phyloP scores from a whole-genome alignment of 129 eudicot species.

The Artemisia annua region DNA sequence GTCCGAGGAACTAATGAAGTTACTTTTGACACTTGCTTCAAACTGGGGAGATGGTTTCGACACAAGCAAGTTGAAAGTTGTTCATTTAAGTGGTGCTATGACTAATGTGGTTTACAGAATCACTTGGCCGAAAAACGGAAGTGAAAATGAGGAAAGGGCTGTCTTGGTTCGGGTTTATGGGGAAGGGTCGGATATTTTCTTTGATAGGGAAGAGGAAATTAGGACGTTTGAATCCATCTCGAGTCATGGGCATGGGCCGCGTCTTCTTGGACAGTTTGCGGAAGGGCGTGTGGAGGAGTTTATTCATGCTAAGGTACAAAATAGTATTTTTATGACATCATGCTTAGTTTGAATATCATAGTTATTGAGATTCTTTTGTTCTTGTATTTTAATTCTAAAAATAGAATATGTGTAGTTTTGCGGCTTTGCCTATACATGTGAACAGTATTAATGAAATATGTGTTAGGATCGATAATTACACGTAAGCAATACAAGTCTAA shows the following conservation, averaged over 20 bases:
- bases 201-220: conserved; percentile 77
- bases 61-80: conserved; percentile 42
- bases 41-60: conserved; percentile 76
- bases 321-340: background rate
- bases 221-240: conserved; percentile 65
- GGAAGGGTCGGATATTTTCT: conserved; percentile 78
- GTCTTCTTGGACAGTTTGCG: conserved; percentile 56
- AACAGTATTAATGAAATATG: background rate
- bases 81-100: conserved; percentile 82
- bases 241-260: conserved; percentile 70
- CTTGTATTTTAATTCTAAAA: background rate
- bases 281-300: conserved; percentile 90
- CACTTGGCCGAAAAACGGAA: conserved; percentile 52
- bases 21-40: conserved; percentile 49
- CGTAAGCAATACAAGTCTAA: background rate
- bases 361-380: background rate
- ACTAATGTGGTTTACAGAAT: conserved; percentile 74
- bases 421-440: background rate
- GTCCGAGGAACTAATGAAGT: conserved; percentile 55
- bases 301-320: conserved; percentile 83
- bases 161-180: conserved; percentile 79
- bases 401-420: background rate
- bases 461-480: background rate
- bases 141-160: conserved; percentile 31
- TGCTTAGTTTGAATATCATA: background rate